Conservation (phyloP, 2,329 filamentous ascomycete genomes). For the Fusarium burgessii region DNA sequence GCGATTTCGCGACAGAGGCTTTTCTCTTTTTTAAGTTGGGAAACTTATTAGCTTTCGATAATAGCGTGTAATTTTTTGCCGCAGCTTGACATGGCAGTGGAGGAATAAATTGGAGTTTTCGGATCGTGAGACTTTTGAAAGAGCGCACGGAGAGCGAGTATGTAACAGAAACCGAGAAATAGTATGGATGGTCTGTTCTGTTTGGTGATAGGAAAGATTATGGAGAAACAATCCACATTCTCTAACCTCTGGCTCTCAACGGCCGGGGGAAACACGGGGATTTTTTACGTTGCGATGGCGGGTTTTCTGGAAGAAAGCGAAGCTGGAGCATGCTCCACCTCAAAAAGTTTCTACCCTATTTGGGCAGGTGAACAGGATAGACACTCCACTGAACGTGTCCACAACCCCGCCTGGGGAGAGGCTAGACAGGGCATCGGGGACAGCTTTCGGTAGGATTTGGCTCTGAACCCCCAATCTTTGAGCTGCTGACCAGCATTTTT, state of each 20-base stretch:
- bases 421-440: slow-evolving; percentile 2
- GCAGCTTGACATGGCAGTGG: slow-evolving; percentile 18
- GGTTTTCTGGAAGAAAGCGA: slow-evolving; percentile 46
- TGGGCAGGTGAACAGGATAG: slow-evolving; percentile 35
- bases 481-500: slow-evolving; percentile 16
- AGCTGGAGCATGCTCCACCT: slow-evolving; percentile 28
- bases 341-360: slow-evolving; percentile 31
- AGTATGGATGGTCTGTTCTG: slow-evolving; percentile 11
- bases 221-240: slow-evolving; percentile 25
- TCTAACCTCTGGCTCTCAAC: background rate
- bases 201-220: slow-evolving; percentile 14
- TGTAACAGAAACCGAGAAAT: slow-evolving; percentile 28
- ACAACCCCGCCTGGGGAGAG: slow-evolving; percentile 2
- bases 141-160: slow-evolving; percentile 14
- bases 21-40: background rate
- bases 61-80: background rate
- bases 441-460: slow-evolving; percentile 3
- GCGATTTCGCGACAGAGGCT: slow-evolving; percentile 10
- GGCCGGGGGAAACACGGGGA: slow-evolving; percentile 31
- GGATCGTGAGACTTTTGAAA: slow-evolving; percentile 5
- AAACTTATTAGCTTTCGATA: slow-evolving; percentile 1
- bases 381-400: slow-evolving; percentile 4
- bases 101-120: background rate
- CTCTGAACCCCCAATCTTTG: slow-evolving; percentile 3
- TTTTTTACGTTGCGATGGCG: slow-evolving; percentile 35